Conservation (phyloP, 306 rosid species). For the Fagus crenata region DNA sequence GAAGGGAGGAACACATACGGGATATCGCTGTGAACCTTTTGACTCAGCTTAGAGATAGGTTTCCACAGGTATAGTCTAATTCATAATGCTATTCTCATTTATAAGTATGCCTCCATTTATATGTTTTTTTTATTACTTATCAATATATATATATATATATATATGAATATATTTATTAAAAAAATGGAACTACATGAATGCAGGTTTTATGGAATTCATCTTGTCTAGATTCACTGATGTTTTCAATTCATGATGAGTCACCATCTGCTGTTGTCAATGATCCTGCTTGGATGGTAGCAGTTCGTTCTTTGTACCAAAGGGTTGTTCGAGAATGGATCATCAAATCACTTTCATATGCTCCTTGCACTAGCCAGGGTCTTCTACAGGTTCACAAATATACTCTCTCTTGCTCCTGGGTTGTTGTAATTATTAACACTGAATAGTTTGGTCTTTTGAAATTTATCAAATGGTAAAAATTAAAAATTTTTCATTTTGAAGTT, state of each 20-base stretch:
- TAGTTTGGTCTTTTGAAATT: neutral
- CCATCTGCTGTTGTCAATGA: conserved; percentile 73
- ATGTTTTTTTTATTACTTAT: conserved; percentile 8
- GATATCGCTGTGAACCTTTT: conserved; percentile 81
- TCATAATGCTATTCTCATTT: conserved; percentile 7
- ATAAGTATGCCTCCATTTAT: neutral
- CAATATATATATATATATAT: neutral
- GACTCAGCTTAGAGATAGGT: conserved; percentile 83
- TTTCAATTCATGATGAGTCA: conserved; percentile 80
- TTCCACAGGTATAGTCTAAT: conserved; percentile 71
- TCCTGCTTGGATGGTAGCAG: conserved; percentile 86
- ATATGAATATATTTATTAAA: conserved; percentile 23
- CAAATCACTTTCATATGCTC: conserved; percentile 87
- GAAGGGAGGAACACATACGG: conserved; percentile 86
- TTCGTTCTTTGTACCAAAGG: conserved; percentile 84
- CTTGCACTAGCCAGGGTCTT: conserved; percentile 99
- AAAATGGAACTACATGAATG: conserved; percentile 30
- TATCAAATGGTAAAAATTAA: too few species aligned
- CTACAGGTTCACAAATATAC: conserved; percentile 69
- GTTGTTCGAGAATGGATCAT: conserved; percentile 95
- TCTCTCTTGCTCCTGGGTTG: conserved; percentile 16
- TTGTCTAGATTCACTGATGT: conserved; percentile 79
- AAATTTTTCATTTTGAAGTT: neutral
- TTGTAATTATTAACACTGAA: neutral
- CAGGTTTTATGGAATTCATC: conserved; percentile 96